Percentiles rank a stretch among this genome's conserved stretches.
Evolutionary conservation across 305 asterid genomes (phyloP).

Genomic region (Fraxinus floribunda): DNA sequence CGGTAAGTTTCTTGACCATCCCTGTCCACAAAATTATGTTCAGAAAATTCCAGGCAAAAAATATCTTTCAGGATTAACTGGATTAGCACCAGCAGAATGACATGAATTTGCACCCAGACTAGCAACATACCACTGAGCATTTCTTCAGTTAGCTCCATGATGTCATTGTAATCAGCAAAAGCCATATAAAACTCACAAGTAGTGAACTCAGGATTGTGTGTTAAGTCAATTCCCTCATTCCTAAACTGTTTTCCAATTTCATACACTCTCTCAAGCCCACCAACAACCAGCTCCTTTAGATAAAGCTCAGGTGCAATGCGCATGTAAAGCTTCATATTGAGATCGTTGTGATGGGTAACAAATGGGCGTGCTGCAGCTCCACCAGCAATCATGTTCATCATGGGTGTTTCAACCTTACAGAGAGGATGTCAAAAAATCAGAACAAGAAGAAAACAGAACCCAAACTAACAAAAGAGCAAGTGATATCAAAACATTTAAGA

Average conservation of each 20-base stretch:
- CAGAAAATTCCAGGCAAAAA: not conserved
- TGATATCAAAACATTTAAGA: not conserved
- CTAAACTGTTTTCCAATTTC: constrained; percentile 82
- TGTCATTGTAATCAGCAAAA: constrained; percentile 67
- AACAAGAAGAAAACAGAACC: not conserved
- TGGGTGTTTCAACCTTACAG: constrained; percentile 82
- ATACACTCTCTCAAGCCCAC: constrained; percentile 75
- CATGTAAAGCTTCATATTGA: constrained; percentile 65
- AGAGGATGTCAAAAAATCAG: constrained; percentile 6
- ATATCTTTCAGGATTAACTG: not conserved
- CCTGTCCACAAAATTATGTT: constrained; percentile 39
- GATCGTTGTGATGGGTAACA: constrained; percentile 73
- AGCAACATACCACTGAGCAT: constrained; percentile 78
- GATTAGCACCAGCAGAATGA: not conserved
- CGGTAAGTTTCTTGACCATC: constrained; percentile 88
- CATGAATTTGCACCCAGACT: not conserved
- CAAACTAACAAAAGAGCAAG: not conserved
- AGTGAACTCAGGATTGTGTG: constrained; percentile 78
- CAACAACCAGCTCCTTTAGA: constrained; percentile 74
- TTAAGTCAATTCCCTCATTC: constrained; percentile 73
- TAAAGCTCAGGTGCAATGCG: constrained; percentile 73
- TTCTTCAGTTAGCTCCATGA: constrained; percentile 81
- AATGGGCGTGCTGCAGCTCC: constrained; percentile 84
- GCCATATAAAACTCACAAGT: constrained; percentile 87
- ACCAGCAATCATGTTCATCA: constrained; percentile 92